Evolutionary conservation across 805 yeast genomes (phyloP).

Genomic region (Ogataea methanolica): DNA sequence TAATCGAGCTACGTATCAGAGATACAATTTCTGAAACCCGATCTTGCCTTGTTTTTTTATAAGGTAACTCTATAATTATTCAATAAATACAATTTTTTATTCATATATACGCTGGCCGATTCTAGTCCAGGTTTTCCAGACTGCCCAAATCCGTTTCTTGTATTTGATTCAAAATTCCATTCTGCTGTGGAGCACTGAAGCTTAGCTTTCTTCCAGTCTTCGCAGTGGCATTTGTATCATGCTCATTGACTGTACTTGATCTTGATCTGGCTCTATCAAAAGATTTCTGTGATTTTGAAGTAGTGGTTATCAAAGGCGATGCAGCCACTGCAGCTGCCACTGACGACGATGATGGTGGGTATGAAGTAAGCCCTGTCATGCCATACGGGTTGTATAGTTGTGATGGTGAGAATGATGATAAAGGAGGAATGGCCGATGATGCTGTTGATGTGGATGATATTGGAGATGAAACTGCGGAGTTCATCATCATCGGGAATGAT

Average conservation of each 20-base stretch:
- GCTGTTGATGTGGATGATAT: not conserved
- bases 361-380: not conserved
- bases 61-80: too few species aligned
- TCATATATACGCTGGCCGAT: not conserved
- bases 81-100: too few species aligned
- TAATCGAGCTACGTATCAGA: too few species aligned
- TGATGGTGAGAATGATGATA: too few species aligned
- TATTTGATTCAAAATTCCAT: conserved; percentile 4
- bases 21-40: too few species aligned
- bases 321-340: not conserved
- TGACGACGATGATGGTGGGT: not conserved
- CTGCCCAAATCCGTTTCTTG: conserved; percentile 1
- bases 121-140: not conserved
- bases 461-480: not conserved
- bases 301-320: conserved; percentile 10
- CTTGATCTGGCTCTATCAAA: conserved; percentile 15
- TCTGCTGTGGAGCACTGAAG: not conserved
- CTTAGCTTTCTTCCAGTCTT: conserved; percentile 8
- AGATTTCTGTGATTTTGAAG: conserved; percentile 6
- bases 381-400: too few species aligned
- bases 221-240: conserved; percentile 4
- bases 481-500: conserved; percentile 1
- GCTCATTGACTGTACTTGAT: conserved; percentile 21
- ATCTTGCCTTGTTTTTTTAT: too few species aligned
- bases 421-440: not conserved